phyloP scores from a whole-genome alignment of 345 rosid genomes.

The Rhizophora mangle region DNA sequence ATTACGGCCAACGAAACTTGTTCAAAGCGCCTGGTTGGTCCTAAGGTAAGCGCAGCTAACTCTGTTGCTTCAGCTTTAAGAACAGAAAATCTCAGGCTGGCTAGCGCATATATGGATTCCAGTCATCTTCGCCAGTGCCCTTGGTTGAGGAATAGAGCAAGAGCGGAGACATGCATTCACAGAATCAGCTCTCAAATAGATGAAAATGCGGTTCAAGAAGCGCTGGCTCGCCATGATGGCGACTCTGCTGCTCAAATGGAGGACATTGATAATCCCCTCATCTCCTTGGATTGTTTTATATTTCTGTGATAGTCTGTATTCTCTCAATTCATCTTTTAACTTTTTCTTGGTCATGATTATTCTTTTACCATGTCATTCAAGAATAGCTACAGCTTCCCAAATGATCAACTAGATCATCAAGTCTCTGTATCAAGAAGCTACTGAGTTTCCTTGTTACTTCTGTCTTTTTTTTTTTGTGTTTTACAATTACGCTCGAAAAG shows the following conservation, averaged over 20 bases:
- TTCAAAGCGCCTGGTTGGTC: conserved; percentile 32
- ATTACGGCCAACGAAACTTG: conserved; percentile 21
- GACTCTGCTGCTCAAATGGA: conserved; percentile 37
- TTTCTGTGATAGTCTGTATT: conserved; percentile 44
- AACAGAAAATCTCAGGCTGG: conserved; percentile 33
- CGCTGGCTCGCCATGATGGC: conserved; percentile 24
- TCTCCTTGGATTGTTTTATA: conserved; percentile 90
- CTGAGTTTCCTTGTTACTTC: too few relatives aligned
- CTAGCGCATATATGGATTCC: conserved; percentile 24
- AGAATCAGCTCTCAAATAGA: conserved; percentile 54
- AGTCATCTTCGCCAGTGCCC: conserved; percentile 20
- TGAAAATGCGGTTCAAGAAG: conserved; percentile 41
- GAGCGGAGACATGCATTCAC: conserved; percentile 47
- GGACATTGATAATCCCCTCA: conserved; percentile 67
- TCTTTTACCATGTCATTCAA: background rate
- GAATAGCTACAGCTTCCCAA: background rate
- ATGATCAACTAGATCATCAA: conserved; percentile 9
- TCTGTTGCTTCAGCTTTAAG: conserved; percentile 34
- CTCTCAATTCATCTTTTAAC: background rate
- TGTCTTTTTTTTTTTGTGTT: too few relatives aligned
- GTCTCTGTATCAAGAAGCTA: background rate
- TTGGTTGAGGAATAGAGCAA: conserved; percentile 28
- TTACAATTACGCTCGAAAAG: too few relatives aligned
- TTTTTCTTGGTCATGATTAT: background rate
- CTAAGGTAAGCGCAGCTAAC: conserved; percentile 21